These are phyloP conservation scores for Talaromyces marneffei DNA, from an alignment of 2,329 filamentous ascomycete genomes.

Conservation along the genomic window DNA sequence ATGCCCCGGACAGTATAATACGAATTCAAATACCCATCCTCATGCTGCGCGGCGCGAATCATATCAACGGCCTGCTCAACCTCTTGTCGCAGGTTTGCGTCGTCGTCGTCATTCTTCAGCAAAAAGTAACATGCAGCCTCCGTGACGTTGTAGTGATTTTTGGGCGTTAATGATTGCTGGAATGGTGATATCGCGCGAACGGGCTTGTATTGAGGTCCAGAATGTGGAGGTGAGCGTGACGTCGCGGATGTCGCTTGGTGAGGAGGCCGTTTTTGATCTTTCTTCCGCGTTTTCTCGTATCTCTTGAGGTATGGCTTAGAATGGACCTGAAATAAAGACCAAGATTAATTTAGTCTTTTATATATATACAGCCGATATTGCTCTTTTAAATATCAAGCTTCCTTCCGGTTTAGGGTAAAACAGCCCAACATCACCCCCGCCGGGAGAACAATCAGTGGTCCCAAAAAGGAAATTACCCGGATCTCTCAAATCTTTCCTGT, in stretches of 20 bases:
- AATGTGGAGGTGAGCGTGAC: conserved; percentile 19
- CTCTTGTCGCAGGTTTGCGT: conserved; percentile 41
- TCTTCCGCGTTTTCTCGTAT: neutral
- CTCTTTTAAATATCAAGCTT: neutral
- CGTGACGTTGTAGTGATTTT: conserved; percentile 42
- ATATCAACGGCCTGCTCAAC: conserved; percentile 54
- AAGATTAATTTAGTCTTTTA: neutral
- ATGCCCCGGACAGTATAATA: conserved; percentile 58
- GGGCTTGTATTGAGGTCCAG: conserved; percentile 18
- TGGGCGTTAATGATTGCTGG: conserved; percentile 20
- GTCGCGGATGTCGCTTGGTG: conserved; percentile 12
- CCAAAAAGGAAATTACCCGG: conserved; percentile 1
- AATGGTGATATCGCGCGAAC: conserved; percentile 17
- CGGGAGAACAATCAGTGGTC: neutral
- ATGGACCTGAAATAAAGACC: neutral
- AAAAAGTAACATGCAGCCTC: conserved; percentile 56
- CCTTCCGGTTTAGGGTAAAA: neutral
- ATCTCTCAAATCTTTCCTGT: neutral
- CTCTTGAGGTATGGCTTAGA: neutral
- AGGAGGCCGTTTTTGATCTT: neutral
- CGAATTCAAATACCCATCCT: conserved; percentile 59
- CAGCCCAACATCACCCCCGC: neutral
- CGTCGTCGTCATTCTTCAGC: conserved; percentile 41
- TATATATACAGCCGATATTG: neutral
- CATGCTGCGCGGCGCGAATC: conserved; percentile 52